Percentiles rank a stretch among this genome's conserved stretches.
Evolutionary conservation across 805 yeast species (phyloP).

Genomic region (Pichia thaimueangensis): DNA sequence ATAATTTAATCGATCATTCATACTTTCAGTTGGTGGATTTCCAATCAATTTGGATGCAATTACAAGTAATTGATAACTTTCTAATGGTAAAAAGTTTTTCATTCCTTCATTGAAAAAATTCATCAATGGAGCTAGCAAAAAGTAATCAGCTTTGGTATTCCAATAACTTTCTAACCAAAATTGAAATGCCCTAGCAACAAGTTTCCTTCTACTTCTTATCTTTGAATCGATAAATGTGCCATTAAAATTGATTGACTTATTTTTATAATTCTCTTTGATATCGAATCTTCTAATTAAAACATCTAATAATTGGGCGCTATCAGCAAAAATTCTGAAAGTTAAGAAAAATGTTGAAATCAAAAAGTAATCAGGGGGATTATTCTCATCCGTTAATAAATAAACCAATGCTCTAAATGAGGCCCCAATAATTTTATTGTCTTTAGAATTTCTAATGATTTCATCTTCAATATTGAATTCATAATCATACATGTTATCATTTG

Average conservation of each 20-base stretch:
- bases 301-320: slow-evolving; percentile 60
- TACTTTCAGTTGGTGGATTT: slow-evolving; percentile 43
- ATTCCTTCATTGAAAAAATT: slow-evolving; percentile 77
- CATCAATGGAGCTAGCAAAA: slow-evolving; percentile 58
- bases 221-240: slow-evolving; percentile 36
- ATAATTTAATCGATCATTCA: slow-evolving; percentile 27
- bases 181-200: slow-evolving; percentile 64
- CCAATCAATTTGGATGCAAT: slow-evolving; percentile 55
- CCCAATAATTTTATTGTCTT: slow-evolving; percentile 51
- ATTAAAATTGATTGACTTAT: slow-evolving; percentile 20
- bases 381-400: slow-evolving; percentile 60
- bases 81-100: slow-evolving; percentile 55
- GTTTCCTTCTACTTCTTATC: slow-evolving; percentile 54
- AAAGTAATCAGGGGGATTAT: slow-evolving; percentile 56
- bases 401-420: slow-evolving; percentile 68
- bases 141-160: slow-evolving; percentile 58
- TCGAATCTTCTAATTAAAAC: slow-evolving; percentile 64
- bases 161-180: slow-evolving; percentile 90
- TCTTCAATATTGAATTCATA: slow-evolving; percentile 21
- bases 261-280: slow-evolving; percentile 34
- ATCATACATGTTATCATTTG: slow-evolving; percentile 4
- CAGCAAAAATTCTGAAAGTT: slow-evolving; percentile 67
- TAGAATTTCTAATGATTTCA: slow-evolving; percentile 45
- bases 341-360: slow-evolving; percentile 70
- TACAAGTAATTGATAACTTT: slow-evolving; percentile 55